Conservation (phyloP, 2,329 filamentous ascomycete genomes). For the Mollisiaceae sp. region DNA sequence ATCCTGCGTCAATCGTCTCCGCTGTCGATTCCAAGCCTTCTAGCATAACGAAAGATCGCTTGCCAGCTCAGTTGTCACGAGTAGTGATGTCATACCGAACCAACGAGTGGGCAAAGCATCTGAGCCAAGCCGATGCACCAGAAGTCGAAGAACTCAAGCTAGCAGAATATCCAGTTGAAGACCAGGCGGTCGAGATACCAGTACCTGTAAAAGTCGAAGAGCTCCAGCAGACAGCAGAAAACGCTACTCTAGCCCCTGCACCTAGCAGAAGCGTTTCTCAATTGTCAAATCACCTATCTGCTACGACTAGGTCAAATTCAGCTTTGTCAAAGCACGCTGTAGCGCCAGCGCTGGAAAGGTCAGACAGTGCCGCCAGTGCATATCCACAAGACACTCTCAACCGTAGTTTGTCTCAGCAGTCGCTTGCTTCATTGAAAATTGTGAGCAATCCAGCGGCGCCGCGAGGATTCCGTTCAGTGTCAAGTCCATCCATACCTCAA, state of each 20-base stretch:
- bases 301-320: slow-evolving; percentile 30
- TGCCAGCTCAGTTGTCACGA: slow-evolving; percentile 75
- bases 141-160: slow-evolving; percentile 65
- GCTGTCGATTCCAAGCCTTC: slow-evolving; percentile 49
- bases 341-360: not conserved
- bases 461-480: slow-evolving; percentile 40
- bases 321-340: slow-evolving; percentile 21
- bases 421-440: slow-evolving; percentile 18
- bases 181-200: slow-evolving; percentile 52
- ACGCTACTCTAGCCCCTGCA: slow-evolving; percentile 24
- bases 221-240: slow-evolving; percentile 64
- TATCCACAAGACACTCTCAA: slow-evolving; percentile 17
- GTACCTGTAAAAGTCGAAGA: slow-evolving; percentile 68
- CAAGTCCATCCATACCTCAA: slow-evolving; percentile 41
- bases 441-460: slow-evolving; percentile 19
- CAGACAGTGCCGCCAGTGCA: not conserved
- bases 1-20: slow-evolving; percentile 47
- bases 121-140: slow-evolving; percentile 77
- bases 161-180: slow-evolving; percentile 46
- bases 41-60: slow-evolving; percentile 62
- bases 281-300: slow-evolving; percentile 23
- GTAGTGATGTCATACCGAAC: slow-evolving; percentile 85
- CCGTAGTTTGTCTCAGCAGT: slow-evolving; percentile 28
- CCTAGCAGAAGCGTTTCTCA: slow-evolving; percentile 30
- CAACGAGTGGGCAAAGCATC: slow-evolving; percentile 95